phyloP scores from a whole-genome alignment of 139 green algal species.

The Monoraphidium neglectum region DNA sequence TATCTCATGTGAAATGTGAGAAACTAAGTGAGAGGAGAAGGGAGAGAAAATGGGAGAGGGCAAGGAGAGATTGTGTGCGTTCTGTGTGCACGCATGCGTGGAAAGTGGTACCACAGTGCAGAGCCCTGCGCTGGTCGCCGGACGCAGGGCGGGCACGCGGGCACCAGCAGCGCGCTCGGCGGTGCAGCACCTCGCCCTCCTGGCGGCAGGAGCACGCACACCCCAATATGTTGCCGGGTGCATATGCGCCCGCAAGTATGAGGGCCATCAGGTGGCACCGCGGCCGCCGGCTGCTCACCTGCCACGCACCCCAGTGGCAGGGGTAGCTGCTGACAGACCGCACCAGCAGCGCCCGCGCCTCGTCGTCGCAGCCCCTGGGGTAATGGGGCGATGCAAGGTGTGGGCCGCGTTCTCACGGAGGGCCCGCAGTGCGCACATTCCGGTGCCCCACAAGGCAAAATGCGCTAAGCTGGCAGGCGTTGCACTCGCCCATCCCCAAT shows the following conservation, averaged over 20 bases:
- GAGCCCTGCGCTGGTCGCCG: background rate
- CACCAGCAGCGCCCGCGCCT: constrained; percentile 44
- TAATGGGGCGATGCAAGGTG: background rate
- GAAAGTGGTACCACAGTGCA: background rate
- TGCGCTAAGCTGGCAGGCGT: too few relatives aligned
- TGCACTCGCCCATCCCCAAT: too few relatives aligned
- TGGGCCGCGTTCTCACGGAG: background rate
- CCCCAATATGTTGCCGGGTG: background rate
- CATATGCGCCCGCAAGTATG: background rate
- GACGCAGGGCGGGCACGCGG: background rate
- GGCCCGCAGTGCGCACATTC: too few relatives aligned
- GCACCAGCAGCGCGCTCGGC: background rate
- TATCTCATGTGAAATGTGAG: background rate
- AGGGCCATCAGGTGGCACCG: too few relatives aligned
- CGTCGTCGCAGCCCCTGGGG: constrained; percentile 35
- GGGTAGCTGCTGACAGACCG: constrained; percentile 70
- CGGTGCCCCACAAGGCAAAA: too few relatives aligned
- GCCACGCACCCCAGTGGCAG: constrained; percentile 94
- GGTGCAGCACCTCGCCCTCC: background rate
- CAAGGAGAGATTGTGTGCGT: too few relatives aligned
- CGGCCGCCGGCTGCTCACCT: constrained; percentile 59
- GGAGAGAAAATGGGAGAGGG: too few relatives aligned
- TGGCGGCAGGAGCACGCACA: background rate
- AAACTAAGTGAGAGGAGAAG: too few relatives aligned
- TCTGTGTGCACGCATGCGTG: background rate